Evolutionary conservation across 176 grass and related monocot species (phyloP), one percentile per base, ranked within the genome.

Genomic region (Juncus effusus): DNA sequence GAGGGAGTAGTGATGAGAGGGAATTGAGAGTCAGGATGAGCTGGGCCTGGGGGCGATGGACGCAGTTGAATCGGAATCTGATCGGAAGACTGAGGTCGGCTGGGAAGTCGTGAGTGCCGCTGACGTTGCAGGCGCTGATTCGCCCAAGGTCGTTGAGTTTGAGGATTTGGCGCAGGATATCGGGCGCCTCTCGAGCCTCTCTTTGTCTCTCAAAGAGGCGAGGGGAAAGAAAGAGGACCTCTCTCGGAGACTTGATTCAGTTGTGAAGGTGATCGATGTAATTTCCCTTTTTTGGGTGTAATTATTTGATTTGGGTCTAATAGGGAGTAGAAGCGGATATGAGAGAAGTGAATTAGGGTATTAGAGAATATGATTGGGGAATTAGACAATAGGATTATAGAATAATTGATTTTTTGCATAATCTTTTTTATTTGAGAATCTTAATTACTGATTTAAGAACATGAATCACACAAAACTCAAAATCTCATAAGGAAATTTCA

Each of bases 101-200:
- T 81, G 77, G 90, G 73, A 74, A 58, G 8, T 86, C 28, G 65
- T 81, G 47, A 81, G 70, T 8, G 52, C 58, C 5, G 70, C 47
- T 64, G 75, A 78, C 74, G 75, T 95, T 3, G 63, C 54, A 39
- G 77, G 82, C 0, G 80, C 39, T 14, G 70, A 86, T 12, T 59
- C 50, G 10, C 93, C 93, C 60, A 86, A 84, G 75, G 76, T 92
- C 58, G 13, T 89, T 61, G 85, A 83, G 63, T 97, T 85, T 85
- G 88, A 90, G 53, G 94, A 99, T 60, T 83, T 97, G 61, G 88
- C 89, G 80, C 85, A 97, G 78, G 94, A 97, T 62, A 85, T 99
- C 44, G 88, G 88, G 3, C 83, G 82, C 28, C 72, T 93, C 65
- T 93, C 80, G 80, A 90, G 94, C 76, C 85, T 93, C 64, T 86